phyloP scores from a whole-genome alignment of 148 eudicot species.

The Persicaria tinctoria region DNA sequence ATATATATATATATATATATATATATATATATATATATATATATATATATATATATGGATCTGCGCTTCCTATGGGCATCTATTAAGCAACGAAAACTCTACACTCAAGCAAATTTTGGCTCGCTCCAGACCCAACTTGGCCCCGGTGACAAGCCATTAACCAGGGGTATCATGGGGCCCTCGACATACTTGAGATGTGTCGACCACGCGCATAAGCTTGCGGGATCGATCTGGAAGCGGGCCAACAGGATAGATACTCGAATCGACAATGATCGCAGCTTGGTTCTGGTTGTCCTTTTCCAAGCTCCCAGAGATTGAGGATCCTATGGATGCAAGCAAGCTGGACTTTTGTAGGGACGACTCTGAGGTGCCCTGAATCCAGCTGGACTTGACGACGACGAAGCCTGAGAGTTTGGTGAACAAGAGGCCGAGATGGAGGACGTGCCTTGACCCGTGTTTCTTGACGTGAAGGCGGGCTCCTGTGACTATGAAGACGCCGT shows the following conservation, averaged over 20 bases:
- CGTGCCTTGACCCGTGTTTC: conserved; percentile 39
- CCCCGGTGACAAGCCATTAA: conserved; percentile 82
- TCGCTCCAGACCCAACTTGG: conserved; percentile 48
- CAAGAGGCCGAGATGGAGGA: conserved; percentile 57
- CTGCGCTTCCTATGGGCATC: not conserved
- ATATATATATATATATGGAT: not conserved
- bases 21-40: too few species aligned
- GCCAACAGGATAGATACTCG: conserved; percentile 58
- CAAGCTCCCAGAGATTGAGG: conserved; percentile 27
- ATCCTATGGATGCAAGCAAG: conserved; percentile 33
- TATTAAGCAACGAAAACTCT: conserved; percentile 61
- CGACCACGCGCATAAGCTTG: conserved; percentile 57
- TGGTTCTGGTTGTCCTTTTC: conserved; percentile 26
- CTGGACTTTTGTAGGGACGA: conserved; percentile 35
- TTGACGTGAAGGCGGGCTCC: conserved; percentile 62
- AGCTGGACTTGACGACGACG: conserved; percentile 39
- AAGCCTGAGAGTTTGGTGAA: conserved; percentile 41
- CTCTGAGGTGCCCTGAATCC: conserved; percentile 40
- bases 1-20: too few species aligned
- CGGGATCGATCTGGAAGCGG: conserved; percentile 57
- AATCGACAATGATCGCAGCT: conserved; percentile 46
- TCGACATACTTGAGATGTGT: conserved; percentile 40
- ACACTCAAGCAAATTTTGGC: conserved; percentile 59
- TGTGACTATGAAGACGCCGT: conserved; percentile 53
- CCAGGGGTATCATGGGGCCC: conserved; percentile 77